These are phyloP conservation scores for Phyllosticta capitalensis DNA, from an alignment of 2,329 filamentous ascomycete genomes.

Conservation along the genomic window DNA sequence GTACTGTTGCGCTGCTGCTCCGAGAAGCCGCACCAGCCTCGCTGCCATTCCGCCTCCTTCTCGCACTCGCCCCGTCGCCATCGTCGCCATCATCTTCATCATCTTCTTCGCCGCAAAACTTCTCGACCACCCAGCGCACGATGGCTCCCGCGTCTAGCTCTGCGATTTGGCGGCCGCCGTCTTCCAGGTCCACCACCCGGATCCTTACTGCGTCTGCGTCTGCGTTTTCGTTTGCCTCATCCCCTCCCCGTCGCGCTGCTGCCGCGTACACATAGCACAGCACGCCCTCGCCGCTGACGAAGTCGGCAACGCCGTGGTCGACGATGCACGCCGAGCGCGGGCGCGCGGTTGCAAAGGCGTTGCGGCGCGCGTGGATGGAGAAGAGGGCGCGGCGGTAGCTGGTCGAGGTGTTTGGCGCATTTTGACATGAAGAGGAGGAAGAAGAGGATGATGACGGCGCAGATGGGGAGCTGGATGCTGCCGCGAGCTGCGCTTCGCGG, in stretches of 20 bases:
- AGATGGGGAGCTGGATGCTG: too few species aligned
- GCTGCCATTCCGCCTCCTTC: neutral
- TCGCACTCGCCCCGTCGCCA: neutral
- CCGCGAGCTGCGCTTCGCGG: constrained; percentile 37
- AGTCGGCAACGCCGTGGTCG: constrained; percentile 47
- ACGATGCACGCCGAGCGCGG: constrained; percentile 55
- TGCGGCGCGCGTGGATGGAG: constrained; percentile 50
- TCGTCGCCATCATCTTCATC: neutral
- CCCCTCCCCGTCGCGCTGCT: too few species aligned
- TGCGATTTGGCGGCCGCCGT: constrained; percentile 17
- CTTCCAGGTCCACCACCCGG: neutral
- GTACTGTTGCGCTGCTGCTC: neutral
- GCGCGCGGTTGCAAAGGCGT: constrained; percentile 50
- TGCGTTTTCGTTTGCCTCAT: too few species aligned
- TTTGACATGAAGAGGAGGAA: neutral
- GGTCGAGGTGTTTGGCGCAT: neutral
- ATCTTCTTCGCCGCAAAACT: neutral
- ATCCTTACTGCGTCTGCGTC: neutral
- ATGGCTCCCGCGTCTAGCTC: neutral
- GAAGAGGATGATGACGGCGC: neutral
- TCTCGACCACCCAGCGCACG: neutral
- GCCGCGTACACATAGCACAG: constrained; percentile 48
- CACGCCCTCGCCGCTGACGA: constrained; percentile 53
- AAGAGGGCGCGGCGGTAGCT: constrained; percentile 39
- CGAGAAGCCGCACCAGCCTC: neutral